phyloP scores from a whole-genome alignment of 257 asterid species.

The Plantago major region DNA sequence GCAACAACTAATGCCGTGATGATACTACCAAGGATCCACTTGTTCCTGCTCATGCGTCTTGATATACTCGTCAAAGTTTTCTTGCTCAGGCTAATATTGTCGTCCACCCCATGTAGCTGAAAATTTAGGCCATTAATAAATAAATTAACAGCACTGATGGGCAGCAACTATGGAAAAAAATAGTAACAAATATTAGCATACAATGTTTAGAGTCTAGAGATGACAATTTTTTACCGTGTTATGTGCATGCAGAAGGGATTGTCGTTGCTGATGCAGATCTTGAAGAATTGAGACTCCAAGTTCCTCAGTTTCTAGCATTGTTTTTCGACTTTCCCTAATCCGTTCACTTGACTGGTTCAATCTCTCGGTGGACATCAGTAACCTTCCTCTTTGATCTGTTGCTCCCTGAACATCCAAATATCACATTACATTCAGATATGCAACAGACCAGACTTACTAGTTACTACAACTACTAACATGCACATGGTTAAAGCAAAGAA shows the following conservation, averaged over 20 bases:
- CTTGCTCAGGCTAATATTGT: conserved; percentile 66
- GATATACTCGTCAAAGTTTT: conserved; percentile 63
- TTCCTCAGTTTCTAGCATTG: conserved; percentile 61
- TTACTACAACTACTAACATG: not conserved
- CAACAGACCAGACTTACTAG: not conserved
- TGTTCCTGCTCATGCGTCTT: conserved; percentile 76
- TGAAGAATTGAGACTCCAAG: conserved; percentile 64
- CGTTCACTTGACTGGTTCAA: conserved; percentile 42
- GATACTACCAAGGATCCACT: conserved; percentile 57
- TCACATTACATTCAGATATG: not conserved
- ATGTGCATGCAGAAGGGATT: conserved; percentile 52
- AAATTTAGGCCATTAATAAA: not conserved
- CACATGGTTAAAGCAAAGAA: not conserved
- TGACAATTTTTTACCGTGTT: conserved; percentile 27
- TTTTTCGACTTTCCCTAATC: conserved; percentile 50
- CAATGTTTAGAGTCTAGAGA: not conserved
- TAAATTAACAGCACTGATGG: not conserved
- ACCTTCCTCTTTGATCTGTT: conserved; percentile 54
- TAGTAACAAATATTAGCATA: not conserved
- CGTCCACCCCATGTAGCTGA: conserved; percentile 86
- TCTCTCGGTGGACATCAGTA: conserved; percentile 53
- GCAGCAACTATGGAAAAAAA: no score
- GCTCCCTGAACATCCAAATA: conserved; percentile 31
- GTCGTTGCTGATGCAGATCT: conserved; percentile 62
- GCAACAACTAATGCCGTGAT: conserved; percentile 48